Evolutionary conservation across 2,329 filamentous ascomycete genomes (phyloP).

Genomic region (Beauveria bassiana): DNA sequence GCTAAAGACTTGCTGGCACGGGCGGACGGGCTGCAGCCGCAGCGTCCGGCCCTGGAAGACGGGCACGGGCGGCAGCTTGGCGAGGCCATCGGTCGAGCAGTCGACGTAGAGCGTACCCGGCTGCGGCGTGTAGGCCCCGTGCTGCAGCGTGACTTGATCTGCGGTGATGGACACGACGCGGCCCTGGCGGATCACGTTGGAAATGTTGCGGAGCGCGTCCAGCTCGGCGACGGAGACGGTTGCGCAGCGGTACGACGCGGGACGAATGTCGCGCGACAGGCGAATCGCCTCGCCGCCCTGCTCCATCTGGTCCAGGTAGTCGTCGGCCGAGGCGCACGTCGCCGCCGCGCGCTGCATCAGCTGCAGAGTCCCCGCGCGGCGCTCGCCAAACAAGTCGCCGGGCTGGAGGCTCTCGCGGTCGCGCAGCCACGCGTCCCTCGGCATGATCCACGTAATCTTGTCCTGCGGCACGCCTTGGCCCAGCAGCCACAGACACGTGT

Average conservation of each 20-base stretch:
- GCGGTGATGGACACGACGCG: constrained; percentile 11
- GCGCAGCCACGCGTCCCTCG: constrained; percentile 2
- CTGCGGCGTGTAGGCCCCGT: not conserved
- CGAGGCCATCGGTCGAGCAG: constrained; percentile 4
- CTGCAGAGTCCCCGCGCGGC: not conserved
- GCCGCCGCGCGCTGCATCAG: not conserved
- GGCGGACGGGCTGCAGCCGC: constrained; percentile 1
- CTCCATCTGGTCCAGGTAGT: constrained; percentile 2
- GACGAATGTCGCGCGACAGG: not conserved
- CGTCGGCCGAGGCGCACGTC: not conserved
- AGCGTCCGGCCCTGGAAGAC: constrained; percentile 5
- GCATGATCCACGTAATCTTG: constrained; percentile 5
- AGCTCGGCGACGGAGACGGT: constrained; percentile 4
- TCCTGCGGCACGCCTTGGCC: not conserved
- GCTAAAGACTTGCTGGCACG: constrained; percentile 1
- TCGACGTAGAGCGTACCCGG: not conserved
- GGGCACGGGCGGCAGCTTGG: not conserved
- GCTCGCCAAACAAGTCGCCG: not conserved
- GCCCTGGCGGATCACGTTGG: constrained; percentile 5
- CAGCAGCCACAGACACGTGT: constrained; percentile 8
- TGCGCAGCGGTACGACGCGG: not conserved
- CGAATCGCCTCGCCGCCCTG: not conserved
- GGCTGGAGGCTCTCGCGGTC: constrained; percentile 5
- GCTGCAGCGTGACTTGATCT: not conserved
- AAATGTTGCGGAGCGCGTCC: constrained; percentile 1